Evolutionary conservation across 192 early-diverging fungal genomes (phyloP).

Genomic region (Rhizoclosmatium globosum): DNA sequence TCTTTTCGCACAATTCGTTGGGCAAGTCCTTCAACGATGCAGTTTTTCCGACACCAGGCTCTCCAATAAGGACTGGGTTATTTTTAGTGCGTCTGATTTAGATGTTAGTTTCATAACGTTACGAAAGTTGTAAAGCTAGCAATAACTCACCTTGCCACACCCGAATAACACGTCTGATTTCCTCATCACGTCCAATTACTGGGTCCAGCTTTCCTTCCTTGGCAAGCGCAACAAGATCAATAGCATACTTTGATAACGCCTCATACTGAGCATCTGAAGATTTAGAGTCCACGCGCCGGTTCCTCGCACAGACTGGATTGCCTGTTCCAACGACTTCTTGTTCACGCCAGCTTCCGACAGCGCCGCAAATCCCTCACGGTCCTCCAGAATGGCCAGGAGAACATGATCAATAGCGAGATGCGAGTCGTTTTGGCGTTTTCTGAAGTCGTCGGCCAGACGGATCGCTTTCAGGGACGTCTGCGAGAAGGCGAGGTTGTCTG

Average conservation of each 20-base stretch:
- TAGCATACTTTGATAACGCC: constrained; percentile 92
- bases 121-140: neutral
- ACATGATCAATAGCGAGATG: constrained; percentile 90
- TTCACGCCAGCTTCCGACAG: constrained; percentile 75
- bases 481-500: constrained; percentile 73
- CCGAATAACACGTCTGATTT: constrained; percentile 94
- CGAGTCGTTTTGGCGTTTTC: constrained; percentile 88
- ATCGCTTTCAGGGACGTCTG: constrained; percentile 70
- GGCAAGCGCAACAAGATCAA: constrained; percentile 86
- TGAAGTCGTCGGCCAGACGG: constrained; percentile 77
- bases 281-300: constrained; percentile 84
- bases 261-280: constrained; percentile 90
- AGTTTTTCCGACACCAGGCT: constrained; percentile 80
- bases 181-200: constrained; percentile 95
- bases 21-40: constrained; percentile 93
- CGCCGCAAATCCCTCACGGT: constrained; percentile 63
- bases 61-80: constrained; percentile 89
- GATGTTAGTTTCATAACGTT: neutral
- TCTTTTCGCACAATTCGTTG: constrained; percentile 93
- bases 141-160: constrained; percentile 67
- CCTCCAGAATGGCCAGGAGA: constrained; percentile 82
- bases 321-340: constrained; percentile 76
- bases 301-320: constrained; percentile 80
- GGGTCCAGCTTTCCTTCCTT: constrained; percentile 94
- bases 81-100: constrained; percentile 78